These are phyloP conservation scores for Grosmannia clavigera DNA, from an alignment of 2,329 filamentous ascomycete species.

Conservation along the genomic window DNA sequence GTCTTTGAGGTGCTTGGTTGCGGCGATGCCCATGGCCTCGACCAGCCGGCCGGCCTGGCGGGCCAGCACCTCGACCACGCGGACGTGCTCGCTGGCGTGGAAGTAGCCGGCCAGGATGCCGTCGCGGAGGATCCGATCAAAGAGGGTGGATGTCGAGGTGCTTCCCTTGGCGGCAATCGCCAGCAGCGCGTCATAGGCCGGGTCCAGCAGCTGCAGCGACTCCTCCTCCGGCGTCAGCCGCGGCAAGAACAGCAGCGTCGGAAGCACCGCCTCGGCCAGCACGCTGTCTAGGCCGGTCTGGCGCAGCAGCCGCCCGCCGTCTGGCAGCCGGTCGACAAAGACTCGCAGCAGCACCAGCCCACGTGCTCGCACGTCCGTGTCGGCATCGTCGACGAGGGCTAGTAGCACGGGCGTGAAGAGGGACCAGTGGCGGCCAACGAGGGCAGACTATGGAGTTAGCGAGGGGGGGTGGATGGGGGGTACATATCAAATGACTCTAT, in stretches of 20 bases:
- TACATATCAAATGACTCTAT: no score
- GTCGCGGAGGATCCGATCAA: constrained; percentile 43
- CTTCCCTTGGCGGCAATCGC: constrained; percentile 2
- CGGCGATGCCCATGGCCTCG: constrained; percentile 44
- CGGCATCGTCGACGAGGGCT: constrained; percentile 53
- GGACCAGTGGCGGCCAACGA: constrained; percentile 49
- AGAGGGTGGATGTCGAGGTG: constrained; percentile 16
- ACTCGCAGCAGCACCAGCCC: constrained; percentile 41
- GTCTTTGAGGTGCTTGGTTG: constrained; percentile 56
- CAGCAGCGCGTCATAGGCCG: constrained; percentile 56
- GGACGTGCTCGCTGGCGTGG: constrained; percentile 46
- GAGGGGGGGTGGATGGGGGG: neutral
- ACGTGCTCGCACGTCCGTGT: constrained; percentile 35
- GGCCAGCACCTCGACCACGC: constrained; percentile 45
- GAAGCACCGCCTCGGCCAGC: constrained; percentile 57
- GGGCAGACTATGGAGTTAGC: constrained; percentile 1
- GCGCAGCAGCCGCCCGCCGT: constrained; percentile 12
- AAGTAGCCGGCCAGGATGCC: constrained; percentile 42
- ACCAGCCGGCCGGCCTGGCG: constrained; percentile 36
- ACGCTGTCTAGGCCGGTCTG: constrained; percentile 52
- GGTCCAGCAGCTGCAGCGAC: constrained; percentile 48
- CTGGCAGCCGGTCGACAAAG: constrained; percentile 44
- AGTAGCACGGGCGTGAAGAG: constrained; percentile 58
- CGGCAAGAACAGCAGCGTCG: constrained; percentile 65
- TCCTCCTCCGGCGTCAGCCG: constrained; percentile 63